These are phyloP conservation scores for Porcisia hertigi DNA, from an alignment of 208 protist species.

Conservation along the genomic window DNA sequence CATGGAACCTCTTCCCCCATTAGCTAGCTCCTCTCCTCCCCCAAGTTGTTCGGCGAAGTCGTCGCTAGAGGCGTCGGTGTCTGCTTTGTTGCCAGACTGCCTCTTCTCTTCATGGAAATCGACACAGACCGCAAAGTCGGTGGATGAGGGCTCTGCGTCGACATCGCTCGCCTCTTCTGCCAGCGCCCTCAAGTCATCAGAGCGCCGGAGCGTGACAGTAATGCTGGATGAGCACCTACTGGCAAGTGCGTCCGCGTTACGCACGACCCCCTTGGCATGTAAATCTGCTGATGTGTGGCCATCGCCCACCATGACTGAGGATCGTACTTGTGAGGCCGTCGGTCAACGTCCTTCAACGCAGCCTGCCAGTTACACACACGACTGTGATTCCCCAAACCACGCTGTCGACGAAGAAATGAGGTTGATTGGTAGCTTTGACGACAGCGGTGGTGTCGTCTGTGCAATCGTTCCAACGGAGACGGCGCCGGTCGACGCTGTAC, in stretches of 20 bases:
- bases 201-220: constrained; percentile 21
- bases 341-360: neutral
- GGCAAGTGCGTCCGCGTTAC: neutral
- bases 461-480: neutral
- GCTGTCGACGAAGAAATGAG: constrained; percentile 15
- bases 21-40: neutral
- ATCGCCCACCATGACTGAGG: neutral
- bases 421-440: neutral
- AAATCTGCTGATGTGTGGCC: neutral
- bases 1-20: neutral
- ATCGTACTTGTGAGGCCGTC: neutral
- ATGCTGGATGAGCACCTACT: constrained; percentile 9
- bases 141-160: neutral
- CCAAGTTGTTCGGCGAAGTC: neutral
- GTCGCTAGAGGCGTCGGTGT: neutral
- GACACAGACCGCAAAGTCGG: neutral
- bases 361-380: neutral
- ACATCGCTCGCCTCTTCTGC: too few species aligned
- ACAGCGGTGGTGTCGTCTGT: too few species aligned
- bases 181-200: neutral
- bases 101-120: neutral
- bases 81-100: neutral
- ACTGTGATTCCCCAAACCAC: neutral
- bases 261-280: neutral
- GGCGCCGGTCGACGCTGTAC: neutral